Percentiles rank a stretch among this genome's conserved stretches.
phyloP scores from a whole-genome alignment of 257 asterid genomes.

The Solanum arcanum region DNA sequence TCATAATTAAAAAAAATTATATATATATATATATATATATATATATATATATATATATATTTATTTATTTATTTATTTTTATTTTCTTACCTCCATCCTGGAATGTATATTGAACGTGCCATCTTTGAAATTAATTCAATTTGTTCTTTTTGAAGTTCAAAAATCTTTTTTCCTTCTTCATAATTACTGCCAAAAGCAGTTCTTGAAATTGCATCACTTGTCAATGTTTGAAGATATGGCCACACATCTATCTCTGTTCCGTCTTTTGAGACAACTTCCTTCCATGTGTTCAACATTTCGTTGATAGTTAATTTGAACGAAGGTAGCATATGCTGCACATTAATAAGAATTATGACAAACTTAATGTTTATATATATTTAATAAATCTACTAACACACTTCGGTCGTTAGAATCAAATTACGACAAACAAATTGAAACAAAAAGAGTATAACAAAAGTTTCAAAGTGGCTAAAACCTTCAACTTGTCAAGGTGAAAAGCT shows the following conservation, averaged over 20 bases:
- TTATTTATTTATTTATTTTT: neutral
- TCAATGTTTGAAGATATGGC: slow-evolving; percentile 6
- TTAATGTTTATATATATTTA: too few species aligned
- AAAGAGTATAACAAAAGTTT: neutral
- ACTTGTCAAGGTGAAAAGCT: neutral
- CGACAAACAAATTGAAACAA: neutral
- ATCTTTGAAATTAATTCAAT: neutral
- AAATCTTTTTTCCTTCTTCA: slow-evolving; percentile 4
- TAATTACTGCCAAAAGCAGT: slow-evolving; percentile 1
- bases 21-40: too few species aligned
- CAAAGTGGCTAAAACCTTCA: neutral
- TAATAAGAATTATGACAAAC: neutral
- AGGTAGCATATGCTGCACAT: slow-evolving; percentile 5
- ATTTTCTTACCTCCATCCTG: slow-evolving; percentile 3
- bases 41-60: too few species aligned
- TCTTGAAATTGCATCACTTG: slow-evolving; percentile 14
- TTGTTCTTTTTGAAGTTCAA: slow-evolving; percentile 4
- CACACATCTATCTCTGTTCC: slow-evolving; percentile 3
- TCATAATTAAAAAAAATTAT: too few species aligned
- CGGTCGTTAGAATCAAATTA: too few species aligned
- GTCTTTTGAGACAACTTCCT: neutral
- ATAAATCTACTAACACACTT: neutral
- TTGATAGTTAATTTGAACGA: neutral
- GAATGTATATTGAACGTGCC: neutral
- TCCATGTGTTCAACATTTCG: neutral